Evolutionary conservation across 768 basidiomycete genomes (phyloP).

Genomic region (Antrodiella citrinella): DNA sequence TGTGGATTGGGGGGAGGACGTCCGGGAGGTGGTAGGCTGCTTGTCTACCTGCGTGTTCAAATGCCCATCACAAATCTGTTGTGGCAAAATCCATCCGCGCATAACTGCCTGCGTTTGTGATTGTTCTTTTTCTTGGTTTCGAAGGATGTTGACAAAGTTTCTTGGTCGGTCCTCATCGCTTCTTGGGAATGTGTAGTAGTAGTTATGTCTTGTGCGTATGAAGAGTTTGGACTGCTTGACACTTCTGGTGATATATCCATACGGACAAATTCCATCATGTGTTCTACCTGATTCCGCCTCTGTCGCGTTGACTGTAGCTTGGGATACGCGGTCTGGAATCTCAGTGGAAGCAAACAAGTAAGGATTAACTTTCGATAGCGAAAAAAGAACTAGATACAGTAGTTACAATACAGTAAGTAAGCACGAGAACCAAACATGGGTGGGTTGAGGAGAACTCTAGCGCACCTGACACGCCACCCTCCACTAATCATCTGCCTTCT

Average conservation of each 20-base stretch:
- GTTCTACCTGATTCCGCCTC: no score
- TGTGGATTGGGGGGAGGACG: slow-evolving; percentile 51
- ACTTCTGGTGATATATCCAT: no score
- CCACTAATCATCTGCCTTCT: slow-evolving; percentile 38
- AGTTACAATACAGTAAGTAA: slow-evolving; percentile 3
- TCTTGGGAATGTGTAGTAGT: neutral
- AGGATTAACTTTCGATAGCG: neutral
- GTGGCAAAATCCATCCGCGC: no score
- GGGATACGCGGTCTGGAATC: no score
- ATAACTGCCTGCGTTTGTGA: neutral
- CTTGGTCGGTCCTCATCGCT: neutral
- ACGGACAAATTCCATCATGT: no score
- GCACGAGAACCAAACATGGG: neutral
- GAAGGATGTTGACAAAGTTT: neutral
- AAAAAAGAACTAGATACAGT: slow-evolving; percentile 1
- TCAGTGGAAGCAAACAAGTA: slow-evolving; percentile 4
- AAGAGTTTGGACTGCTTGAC: no score
- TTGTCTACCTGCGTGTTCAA: no score
- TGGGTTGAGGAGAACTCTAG: neutral
- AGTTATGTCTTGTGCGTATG: no score
- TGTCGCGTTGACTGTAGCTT: neutral
- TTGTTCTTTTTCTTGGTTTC: neutral
- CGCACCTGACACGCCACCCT: neutral
- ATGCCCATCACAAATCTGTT: no score
- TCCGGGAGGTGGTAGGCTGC: slow-evolving; percentile 43